Base-by-base conservation (phyloP, 2,329 filamentous ascomycete species). In the Penicillium capsulatum region DNA sequence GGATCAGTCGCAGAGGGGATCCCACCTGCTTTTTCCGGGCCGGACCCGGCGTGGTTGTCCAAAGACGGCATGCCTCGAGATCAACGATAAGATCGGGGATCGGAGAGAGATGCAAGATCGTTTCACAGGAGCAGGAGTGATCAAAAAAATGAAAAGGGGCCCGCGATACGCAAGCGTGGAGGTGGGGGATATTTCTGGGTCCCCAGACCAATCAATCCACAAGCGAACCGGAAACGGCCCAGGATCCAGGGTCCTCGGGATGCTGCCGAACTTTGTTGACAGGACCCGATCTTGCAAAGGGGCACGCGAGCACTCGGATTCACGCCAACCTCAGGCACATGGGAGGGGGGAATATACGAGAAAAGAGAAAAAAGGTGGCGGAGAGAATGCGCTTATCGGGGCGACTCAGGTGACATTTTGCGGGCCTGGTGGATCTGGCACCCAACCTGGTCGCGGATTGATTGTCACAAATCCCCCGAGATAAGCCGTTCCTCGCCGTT, bases 11-110 rank as follows among this genome's bases (percentile, higher is more conserved):
- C 24, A 26, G 30, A 37, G 30, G 32, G 31, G 19, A 30, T 50
- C 60, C 54, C 60, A 63, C 60, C 60, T 59, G 55, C 50, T 48
- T 46, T 42, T 39, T 56, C 52, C 40, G 47, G 39, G 29, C 47
- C 51, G 17, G 43, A 39, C 34, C 50, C 48, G 39, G 34, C 39
- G 37, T 48, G 47, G 34, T 54, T 46, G 41, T 59, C 50, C 49
- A 59, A 49, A 36, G 58, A 60, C 38, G 58, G 58, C 57, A 59
- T 61, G 41, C 50, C 26, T 4, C 26, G 5, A 11, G 10, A 28
- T n/a, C 9, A 14, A 11, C 9, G 26, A 14, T 28, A 6, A 28
- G 26, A 28, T 28, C 9, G 19, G 9, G 9, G 26, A 28, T 11
- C 13, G 26, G 9, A 11, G n/a, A n/a, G 26, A 14, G 26, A 15